These are phyloP conservation scores for Goffeauzyma gilvescens DNA, from an alignment of 768 basidiomycete species.

Conservation along the genomic window DNA sequence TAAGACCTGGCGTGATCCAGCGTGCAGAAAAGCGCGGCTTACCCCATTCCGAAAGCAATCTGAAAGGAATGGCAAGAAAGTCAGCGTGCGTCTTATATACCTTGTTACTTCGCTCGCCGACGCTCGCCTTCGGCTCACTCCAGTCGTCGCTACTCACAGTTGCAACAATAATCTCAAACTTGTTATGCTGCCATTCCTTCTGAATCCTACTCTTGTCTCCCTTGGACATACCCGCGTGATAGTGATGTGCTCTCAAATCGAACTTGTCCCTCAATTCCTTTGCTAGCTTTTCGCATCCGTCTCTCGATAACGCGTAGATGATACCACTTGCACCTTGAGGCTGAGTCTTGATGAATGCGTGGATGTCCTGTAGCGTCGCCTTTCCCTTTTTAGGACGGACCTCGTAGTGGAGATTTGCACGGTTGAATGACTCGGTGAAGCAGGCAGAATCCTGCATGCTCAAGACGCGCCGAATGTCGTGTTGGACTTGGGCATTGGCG, in stretches of 20 bases:
- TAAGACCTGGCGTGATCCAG: background rate
- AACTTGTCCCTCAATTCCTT: conserved; percentile 42
- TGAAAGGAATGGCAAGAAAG: conserved; percentile 25
- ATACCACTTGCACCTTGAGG: conserved; percentile 48
- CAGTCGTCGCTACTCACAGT: conserved; percentile 42
- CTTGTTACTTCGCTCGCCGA: background rate
- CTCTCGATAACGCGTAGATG: conserved; percentile 59
- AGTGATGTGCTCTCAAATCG: conserved; percentile 52
- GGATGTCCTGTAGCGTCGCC: conserved; percentile 42
- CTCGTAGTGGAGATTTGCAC: conserved; percentile 69
- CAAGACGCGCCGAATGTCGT: conserved; percentile 59
- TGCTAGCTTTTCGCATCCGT: conserved; percentile 65
- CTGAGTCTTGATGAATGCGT: conserved; percentile 44
- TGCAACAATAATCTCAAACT: conserved; percentile 68
- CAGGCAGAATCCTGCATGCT: conserved; percentile 42
- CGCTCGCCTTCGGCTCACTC: too few relatives aligned
- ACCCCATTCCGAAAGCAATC: conserved; percentile 94
- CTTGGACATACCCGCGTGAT: conserved; percentile 58
- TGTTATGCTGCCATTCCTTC: conserved; percentile 52
- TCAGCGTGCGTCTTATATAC: background rate
- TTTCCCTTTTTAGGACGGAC: conserved; percentile 41
- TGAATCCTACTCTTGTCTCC: conserved; percentile 48
- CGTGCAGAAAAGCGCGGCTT: too few relatives aligned
- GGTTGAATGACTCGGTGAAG: conserved; percentile 74
- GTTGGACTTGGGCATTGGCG: conserved; percentile 55